Base-by-base conservation (phyloP, 768 basidiomycete species). In the Lactarius trivialis region DNA sequence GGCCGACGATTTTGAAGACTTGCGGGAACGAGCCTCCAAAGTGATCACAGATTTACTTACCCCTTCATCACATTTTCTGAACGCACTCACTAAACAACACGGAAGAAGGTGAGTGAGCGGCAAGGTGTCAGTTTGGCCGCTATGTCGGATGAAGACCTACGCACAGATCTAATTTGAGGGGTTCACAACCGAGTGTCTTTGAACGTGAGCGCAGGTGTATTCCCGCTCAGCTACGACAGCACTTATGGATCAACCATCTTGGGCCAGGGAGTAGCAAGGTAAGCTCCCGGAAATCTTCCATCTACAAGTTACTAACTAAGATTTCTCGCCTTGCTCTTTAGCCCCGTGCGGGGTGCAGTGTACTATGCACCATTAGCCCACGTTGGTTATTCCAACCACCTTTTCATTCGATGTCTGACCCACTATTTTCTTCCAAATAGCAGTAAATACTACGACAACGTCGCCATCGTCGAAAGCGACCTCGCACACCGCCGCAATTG, bases 311-410 rank as follows among this genome's bases (percentile, higher is more conserved):
- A 2, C n/a, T 17, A 32, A 33, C 24, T 34, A 19, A 55, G 14
- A 11, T n/a, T 4, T 54, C 5, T 32, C 4, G 12, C 15, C 0
- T 8, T 9, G 26, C 26, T 28, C 26, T 21, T 28, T 28, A 70
- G 69, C 51, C 68, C 69, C 7, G 68, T 60, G 7, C 64, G 65
- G 21, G 68, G 69, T 36, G 69, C 63, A 14, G 55, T 70, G 56
- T 70, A n/a, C n/a, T n/a, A 63, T 57, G 69, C 69, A 4, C 68
- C 64, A 12, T 57, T 70, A 11, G 68, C 49, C 65, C 19, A 63
- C 28, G 69, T 70, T 32, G 52, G 69, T 7, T 32, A 30, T 21
- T 24, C 6, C 1, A n/a, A 11, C 0, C 39, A 1, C 12, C n/a
- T n/a, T 1, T 36, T n/a, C n/a, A 9, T 50, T 28, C 39, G 3